Percentiles rank a stretch among this genome's conserved stretches.
Conservation (phyloP, 1,139 yeast species). For the Geotrichum cucujoidarum region DNA sequence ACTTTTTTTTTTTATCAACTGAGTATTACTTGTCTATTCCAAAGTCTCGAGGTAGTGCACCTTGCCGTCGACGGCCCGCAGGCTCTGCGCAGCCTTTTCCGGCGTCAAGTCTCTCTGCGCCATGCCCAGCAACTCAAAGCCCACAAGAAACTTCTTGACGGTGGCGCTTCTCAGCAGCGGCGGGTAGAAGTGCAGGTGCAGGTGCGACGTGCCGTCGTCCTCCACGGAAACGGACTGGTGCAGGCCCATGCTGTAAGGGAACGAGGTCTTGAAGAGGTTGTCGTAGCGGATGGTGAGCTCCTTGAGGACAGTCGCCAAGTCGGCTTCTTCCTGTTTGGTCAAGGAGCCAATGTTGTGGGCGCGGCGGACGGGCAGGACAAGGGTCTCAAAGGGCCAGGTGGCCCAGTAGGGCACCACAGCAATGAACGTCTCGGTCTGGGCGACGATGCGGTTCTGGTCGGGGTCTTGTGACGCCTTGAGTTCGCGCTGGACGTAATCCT, state of each 20-base stretch:
- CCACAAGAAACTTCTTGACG: slow-evolving; percentile 70
- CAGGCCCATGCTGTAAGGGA: slow-evolving; percentile 78
- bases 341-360: slow-evolving; percentile 51
- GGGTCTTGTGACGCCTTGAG: slow-evolving; percentile 27
- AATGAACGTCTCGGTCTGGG: slow-evolving; percentile 57
- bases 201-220: slow-evolving; percentile 41
- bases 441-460: slow-evolving; percentile 45
- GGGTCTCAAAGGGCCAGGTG: slow-evolving; percentile 74
- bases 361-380: slow-evolving; percentile 54
- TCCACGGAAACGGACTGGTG: slow-evolving; percentile 53
- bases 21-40: neutral
- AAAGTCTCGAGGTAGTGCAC: slow-evolving; percentile 11
- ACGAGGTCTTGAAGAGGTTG: slow-evolving; percentile 61
- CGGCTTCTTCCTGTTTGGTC: slow-evolving; percentile 46
- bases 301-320: slow-evolving; percentile 54
- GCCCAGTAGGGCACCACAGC: slow-evolving; percentile 85
- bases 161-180: slow-evolving; percentile 72
- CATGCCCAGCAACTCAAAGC: slow-evolving; percentile 74
- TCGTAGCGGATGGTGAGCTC: slow-evolving; percentile 62
- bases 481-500: slow-evolving; percentile 62
- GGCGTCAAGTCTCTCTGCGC: slow-evolving; percentile 75
- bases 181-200: slow-evolving; percentile 76
- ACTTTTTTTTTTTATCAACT: neutral
- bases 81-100: slow-evolving; percentile 56
- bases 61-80: slow-evolving; percentile 12